Base-by-base conservation (phyloP, 495 filamentous ascomycete species). In the Penicillium dipodomyicola region DNA sequence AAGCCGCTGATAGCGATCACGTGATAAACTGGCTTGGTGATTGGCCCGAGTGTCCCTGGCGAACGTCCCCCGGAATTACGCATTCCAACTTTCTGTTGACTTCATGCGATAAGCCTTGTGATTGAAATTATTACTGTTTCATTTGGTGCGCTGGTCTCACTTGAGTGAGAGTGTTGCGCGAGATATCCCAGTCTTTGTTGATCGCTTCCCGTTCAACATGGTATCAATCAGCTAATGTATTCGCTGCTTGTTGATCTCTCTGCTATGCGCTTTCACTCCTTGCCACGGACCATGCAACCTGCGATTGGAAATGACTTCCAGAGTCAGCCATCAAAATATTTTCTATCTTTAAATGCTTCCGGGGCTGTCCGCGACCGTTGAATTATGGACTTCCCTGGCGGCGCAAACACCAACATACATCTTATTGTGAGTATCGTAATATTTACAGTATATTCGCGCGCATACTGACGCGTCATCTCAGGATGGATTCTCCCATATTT, bases 361-460 rank as follows among this genome's bases (percentile, higher is more conserved):
- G 59, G 65, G 58, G 54, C 61, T 64, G 60, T 67, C 60, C 62
- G 65, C 60, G 62, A 63, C 63, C 58, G 44, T 55, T 70, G 63
- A 75, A 77, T 54, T 59, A 80, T 80, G 77, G 77, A 79, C 59
- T 78, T 77, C 65, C 77, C 75, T 52, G 74, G 73, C 59, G 68
- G 69, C 57, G 73, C 70, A 55, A 72, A 69, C 61, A 79, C 77
- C 46, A 79, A 79, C 60, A 67, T 78, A 57, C 70, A 72, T 69
- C 67, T 72, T 44, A 72, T 78, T 68, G 76, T 79, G 69, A 67
- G 77, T 70, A 35, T 57, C 22, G 51, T 49, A 11, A 33, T 23
- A 49, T 14, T 17, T 40, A 35, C 15, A 14, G 12, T 37, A 12
- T 23, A 17, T 40, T 15, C 27, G 29, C 11, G 17, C 35, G 17